Conservation (phyloP, 306 rosid genomes). For the Cercis canadensis region DNA sequence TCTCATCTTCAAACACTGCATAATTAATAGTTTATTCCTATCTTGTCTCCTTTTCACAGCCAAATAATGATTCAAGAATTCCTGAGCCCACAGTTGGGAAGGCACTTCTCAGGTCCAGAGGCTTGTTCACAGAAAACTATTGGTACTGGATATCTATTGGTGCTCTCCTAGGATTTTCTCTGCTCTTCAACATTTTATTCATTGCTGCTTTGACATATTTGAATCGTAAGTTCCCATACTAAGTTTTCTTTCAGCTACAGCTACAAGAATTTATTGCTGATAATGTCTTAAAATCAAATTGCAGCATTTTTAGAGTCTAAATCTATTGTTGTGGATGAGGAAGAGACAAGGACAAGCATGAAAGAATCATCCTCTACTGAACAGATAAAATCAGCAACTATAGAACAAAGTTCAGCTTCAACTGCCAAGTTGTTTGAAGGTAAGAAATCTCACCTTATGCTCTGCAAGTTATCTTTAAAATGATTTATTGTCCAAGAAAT, state of each 20-base stretch:
- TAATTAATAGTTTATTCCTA: neutral
- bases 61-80: conserved; percentile 1
- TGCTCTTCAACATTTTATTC: conserved; percentile 43
- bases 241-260: neutral
- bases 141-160: conserved; percentile 59
- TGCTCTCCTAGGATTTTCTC: conserved; percentile 49
- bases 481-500: too few species aligned
- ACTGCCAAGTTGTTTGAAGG: neutral
- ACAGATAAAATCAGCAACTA: neutral
- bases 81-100: conserved; percentile 47
- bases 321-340: conserved; percentile 36
- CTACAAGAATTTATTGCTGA: neutral
- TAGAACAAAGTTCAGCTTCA: conserved; percentile 16
- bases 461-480: too few species aligned
- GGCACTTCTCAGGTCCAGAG: conserved; percentile 46
- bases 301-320: conserved; percentile 46
- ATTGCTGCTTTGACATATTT: conserved; percentile 47
- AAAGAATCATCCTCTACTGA: conserved; percentile 1
- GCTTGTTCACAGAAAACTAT: conserved; percentile 38
- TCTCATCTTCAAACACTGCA: neutral
- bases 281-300: neutral
- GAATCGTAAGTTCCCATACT: conserved; percentile 39
- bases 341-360: neutral
- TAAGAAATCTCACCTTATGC: neutral
- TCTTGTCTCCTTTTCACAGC: conserved; percentile 22